Evolutionary conservation across 805 yeast species (phyloP).

Genomic region (Brettanomyces anomalus): DNA sequence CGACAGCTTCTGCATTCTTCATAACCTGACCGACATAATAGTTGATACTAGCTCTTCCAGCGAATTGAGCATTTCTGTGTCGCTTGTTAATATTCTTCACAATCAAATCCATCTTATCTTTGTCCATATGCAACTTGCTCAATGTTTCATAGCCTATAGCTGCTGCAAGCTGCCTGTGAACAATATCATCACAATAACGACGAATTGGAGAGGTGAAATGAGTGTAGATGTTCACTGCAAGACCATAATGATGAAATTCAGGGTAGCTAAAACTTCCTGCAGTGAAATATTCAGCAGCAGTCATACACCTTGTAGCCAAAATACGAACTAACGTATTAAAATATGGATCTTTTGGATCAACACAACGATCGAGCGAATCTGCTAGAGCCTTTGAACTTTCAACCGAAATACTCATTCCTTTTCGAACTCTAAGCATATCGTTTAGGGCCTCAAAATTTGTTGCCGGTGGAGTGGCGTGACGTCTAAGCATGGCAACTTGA

Average conservation of each 20-base stretch:
- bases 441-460: constrained; percentile 84
- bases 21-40: constrained; percentile 97
- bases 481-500: constrained; percentile 95
- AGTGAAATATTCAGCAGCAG: constrained; percentile 96
- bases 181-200: constrained; percentile 96
- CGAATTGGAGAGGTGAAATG: constrained; percentile 98
- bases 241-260: constrained; percentile 93
- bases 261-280: constrained; percentile 84
- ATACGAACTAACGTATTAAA: constrained; percentile 90
- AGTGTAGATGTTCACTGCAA: constrained; percentile 94
- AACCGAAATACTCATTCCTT: constrained; percentile 63
- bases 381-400: constrained; percentile 89
- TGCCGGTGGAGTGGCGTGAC: constrained; percentile 96
- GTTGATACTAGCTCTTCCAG: constrained; percentile 96
- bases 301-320: constrained; percentile 98
- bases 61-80: constrained; percentile 97
- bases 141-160: constrained; percentile 90
- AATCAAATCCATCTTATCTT: constrained; percentile 78
- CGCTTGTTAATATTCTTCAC: constrained; percentile 85
- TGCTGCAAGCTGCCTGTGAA: constrained; percentile 96
- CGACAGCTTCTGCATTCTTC: constrained; percentile 70
- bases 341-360: constrained; percentile 74
- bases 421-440: constrained; percentile 78
- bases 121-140: constrained; percentile 77
- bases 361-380: constrained; percentile 84